Base-by-base conservation (phyloP, 139 green algal genomes). In the Chlorella sp. region DNA sequence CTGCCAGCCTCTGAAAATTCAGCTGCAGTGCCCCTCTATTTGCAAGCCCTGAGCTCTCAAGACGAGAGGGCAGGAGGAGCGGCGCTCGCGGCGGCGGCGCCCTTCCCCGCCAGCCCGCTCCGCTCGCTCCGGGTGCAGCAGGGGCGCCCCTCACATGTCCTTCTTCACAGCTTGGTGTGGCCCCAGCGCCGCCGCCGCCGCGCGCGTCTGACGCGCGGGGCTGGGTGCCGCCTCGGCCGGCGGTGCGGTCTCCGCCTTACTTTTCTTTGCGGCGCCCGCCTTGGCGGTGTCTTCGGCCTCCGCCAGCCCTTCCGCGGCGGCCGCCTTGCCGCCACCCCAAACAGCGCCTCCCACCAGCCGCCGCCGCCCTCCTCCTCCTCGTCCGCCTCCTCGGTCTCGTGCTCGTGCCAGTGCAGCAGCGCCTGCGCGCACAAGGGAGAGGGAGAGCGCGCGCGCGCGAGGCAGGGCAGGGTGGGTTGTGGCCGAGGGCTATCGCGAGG, bases 401-500 rank as follows among this genome's bases (percentile, higher is more conserved):
- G 71, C 46, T 78, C 72, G 1, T 78, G 60, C 72, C 72, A 78
- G 60, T 63, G 45, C 38, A 78, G 65, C 72, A 78, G 42, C 45
- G 63, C 25, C n/a, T n/a, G n/a, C n/a, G n/a, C n/a, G n/a, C n/a
- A n/a, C n/a, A n/a, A n/a, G n/a, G n/a, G n/a, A n/a, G n/a, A n/a
- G n/a, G n/a, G n/a, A n/a, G n/a, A n/a, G n/a, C n/a, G n/a, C n/a
- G n/a, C n/a, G n/a, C n/a, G n/a, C n/a, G n/a, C n/a, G n/a, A n/a
- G n/a, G n/a, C n/a, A n/a, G n/a, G n/a, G n/a, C n/a, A n/a, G n/a
- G n/a, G n/a, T n/a, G n/a, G n/a, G n/a, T n/a, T n/a, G n/a, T n/a
- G n/a, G n/a, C n/a, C n/a, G n/a, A n/a, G n/a, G n/a, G n/a, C n/a
- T n/a, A n/a, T n/a, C n/a, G n/a, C n/a, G n/a, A n/a, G n/a, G n/a